Evolutionary conservation across 306 rosid species (phyloP).

Genomic region (Cucumis hystrix): DNA sequence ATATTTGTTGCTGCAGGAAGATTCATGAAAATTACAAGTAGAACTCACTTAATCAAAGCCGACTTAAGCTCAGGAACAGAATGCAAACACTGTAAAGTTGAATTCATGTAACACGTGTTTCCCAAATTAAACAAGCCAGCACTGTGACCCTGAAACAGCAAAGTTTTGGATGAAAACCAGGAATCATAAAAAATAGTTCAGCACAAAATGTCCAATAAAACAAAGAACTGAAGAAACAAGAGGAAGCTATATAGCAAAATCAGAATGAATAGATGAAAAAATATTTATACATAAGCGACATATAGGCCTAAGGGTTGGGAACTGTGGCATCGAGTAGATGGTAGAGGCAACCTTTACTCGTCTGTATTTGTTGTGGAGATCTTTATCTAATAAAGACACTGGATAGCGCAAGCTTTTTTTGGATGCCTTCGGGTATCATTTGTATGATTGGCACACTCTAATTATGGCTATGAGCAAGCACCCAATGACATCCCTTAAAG

Average conservation of each 20-base stretch:
- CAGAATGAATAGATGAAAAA: not conserved
- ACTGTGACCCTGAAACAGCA: slow-evolving; percentile 58
- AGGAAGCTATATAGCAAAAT: not conserved
- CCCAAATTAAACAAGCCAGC: slow-evolving; percentile 97
- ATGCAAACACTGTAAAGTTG: slow-evolving; percentile 95
- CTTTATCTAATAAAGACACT: not conserved
- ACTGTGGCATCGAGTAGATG: not conserved
- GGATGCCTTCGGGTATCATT: not conserved
- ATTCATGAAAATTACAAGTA: not conserved
- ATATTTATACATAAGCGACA: not conserved
- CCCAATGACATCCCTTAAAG: not conserved
- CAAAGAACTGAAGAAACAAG: not conserved
- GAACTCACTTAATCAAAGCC: slow-evolving; percentile 65
- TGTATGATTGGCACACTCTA: slow-evolving; percentile 1
- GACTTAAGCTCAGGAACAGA: slow-evolving; percentile 98
- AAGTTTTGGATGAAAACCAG: not conserved
- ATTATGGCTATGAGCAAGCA: not conserved
- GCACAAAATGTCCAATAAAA: not conserved
- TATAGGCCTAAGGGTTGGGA: not conserved
- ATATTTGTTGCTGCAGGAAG: not conserved
- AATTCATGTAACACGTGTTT: slow-evolving; percentile 96
- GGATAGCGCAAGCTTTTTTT: not conserved
- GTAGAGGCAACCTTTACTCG: not conserved
- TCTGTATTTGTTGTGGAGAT: not conserved
- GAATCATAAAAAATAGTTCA: not conserved